A percentile compares a stretch with the other conserved stretches of the same genome.
These are phyloP conservation scores for Raddia guianensis DNA, from an alignment of 176 grass and related monocot species.

Conservation along the genomic window DNA sequence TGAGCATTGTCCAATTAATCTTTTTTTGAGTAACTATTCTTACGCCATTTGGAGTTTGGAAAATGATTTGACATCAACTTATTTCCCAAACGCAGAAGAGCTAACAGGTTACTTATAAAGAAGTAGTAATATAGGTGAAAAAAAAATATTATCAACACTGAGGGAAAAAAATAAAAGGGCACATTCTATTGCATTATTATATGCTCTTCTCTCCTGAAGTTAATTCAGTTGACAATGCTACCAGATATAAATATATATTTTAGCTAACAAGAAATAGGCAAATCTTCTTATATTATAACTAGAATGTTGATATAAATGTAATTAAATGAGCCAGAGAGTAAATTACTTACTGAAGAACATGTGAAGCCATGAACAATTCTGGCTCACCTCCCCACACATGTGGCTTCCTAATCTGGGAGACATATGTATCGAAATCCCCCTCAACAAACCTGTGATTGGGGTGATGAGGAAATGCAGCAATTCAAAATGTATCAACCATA, in stretches of 20 bases:
- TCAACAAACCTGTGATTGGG: slow-evolving; percentile 68
- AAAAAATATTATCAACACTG: background rate
- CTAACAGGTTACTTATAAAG: background rate
- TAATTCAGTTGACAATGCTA: background rate
- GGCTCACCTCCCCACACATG: slow-evolving; percentile 86
- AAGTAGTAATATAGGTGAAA: background rate
- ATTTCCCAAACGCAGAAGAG: background rate
- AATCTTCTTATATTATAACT: background rate
- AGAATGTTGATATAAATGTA: background rate
- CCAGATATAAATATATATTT: background rate
- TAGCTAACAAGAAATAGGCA: background rate
- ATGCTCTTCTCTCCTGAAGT: background rate
- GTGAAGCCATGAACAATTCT: slow-evolving; percentile 80
- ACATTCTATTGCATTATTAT: background rate
- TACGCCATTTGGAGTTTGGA: background rate
- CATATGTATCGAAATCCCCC: slow-evolving; percentile 88
- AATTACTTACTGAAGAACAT: slow-evolving; percentile 70
- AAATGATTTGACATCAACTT: background rate
- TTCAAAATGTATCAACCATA: background rate
- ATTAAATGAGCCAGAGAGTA: background rate
- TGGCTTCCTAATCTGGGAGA: slow-evolving; percentile 73
- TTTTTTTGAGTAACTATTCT: background rate
- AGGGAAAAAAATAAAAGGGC: background rate
- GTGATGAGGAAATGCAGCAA: background rate
- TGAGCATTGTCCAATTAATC: background rate